Percentiles rank a stretch among this genome's conserved stretches.
These are phyloP conservation scores for Mortierella claussenii DNA, from an alignment of 192 early-diverging fungal species.

Conservation along the genomic window DNA sequence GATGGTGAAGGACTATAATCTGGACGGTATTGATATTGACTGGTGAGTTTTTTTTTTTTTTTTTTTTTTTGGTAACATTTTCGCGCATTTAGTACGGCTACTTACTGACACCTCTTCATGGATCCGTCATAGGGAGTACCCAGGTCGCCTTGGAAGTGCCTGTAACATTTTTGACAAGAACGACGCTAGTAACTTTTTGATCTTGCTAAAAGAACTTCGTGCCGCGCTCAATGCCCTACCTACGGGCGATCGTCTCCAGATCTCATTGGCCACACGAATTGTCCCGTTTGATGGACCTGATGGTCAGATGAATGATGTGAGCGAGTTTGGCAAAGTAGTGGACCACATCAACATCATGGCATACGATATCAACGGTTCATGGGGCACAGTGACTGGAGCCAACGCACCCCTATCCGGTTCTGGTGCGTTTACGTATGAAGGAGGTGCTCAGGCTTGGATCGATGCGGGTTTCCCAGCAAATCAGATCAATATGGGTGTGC, in stretches of 20 bases:
- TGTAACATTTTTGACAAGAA: conserved; percentile 69
- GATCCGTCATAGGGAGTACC: conserved; percentile 66
- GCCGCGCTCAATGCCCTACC: conserved; percentile 55
- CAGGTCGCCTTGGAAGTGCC: conserved; percentile 67
- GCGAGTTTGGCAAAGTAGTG: conserved; percentile 66
- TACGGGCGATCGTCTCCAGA: conserved; percentile 55
- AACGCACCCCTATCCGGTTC: conserved; percentile 57
- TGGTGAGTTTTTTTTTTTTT: conserved; percentile 28
- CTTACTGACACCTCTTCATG: too few relatives aligned
- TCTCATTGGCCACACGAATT: conserved; percentile 72
- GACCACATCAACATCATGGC: conserved; percentile 76
- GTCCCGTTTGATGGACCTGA: conserved; percentile 66
- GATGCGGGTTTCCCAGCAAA: conserved; percentile 65
- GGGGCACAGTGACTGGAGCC: conserved; percentile 53
- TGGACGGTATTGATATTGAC: conserved; percentile 84
- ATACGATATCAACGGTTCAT: conserved; percentile 65
- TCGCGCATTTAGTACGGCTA: too few relatives aligned
- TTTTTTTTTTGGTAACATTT: background rate
- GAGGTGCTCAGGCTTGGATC: conserved; percentile 67
- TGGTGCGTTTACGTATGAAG: conserved; percentile 52
- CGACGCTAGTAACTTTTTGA: conserved; percentile 72
- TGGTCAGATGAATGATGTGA: conserved; percentile 64
- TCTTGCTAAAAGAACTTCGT: conserved; percentile 69
- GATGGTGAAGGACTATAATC: conserved; percentile 60
- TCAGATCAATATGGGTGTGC: conserved; percentile 69